These are phyloP conservation scores for Kodamaea alishanica DNA, from an alignment of 1,139 yeast genomes.

Conservation along the genomic window DNA sequence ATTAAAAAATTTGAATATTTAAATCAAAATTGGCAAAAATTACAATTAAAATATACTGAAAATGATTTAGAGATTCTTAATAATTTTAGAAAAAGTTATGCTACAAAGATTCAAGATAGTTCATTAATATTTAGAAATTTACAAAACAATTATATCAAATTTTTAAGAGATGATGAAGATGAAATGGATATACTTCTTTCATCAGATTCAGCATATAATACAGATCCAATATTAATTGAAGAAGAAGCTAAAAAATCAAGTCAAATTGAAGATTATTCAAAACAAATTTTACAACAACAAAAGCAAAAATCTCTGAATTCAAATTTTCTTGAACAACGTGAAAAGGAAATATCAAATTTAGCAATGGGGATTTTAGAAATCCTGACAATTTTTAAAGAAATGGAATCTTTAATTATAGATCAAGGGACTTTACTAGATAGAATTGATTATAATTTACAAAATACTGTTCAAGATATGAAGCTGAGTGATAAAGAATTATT, in stretches of 20 bases:
- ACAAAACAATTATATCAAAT: slow-evolving; percentile 84
- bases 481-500: slow-evolving; percentile 74
- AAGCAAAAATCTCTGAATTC: slow-evolving; percentile 33
- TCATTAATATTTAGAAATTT: slow-evolving; percentile 77
- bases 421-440: slow-evolving; percentile 93
- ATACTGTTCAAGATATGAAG: slow-evolving; percentile 70
- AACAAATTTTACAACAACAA: slow-evolving; percentile 43
- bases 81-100: slow-evolving; percentile 81
- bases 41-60: slow-evolving; percentile 33
- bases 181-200: slow-evolving; percentile 27
- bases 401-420: slow-evolving; percentile 88
- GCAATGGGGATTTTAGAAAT: slow-evolving; percentile 95
- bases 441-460: slow-evolving; percentile 85
- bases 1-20: slow-evolving; percentile 65
- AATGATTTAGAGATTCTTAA: slow-evolving; percentile 65
- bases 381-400: slow-evolving; percentile 86
- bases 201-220: neutral
- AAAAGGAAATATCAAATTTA: slow-evolving; percentile 79
- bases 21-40: slow-evolving; percentile 34
- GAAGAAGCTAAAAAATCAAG: slow-evolving; percentile 36
- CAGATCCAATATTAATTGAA: slow-evolving; percentile 26
- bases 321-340: slow-evolving; percentile 64
- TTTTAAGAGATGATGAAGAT: slow-evolving; percentile 67
- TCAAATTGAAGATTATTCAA: slow-evolving; percentile 30
- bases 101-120: slow-evolving; percentile 74